These are phyloP conservation scores for Talaromyces wortmannii DNA, from an alignment of 495 filamentous ascomycete species.

Conservation along the genomic window DNA sequence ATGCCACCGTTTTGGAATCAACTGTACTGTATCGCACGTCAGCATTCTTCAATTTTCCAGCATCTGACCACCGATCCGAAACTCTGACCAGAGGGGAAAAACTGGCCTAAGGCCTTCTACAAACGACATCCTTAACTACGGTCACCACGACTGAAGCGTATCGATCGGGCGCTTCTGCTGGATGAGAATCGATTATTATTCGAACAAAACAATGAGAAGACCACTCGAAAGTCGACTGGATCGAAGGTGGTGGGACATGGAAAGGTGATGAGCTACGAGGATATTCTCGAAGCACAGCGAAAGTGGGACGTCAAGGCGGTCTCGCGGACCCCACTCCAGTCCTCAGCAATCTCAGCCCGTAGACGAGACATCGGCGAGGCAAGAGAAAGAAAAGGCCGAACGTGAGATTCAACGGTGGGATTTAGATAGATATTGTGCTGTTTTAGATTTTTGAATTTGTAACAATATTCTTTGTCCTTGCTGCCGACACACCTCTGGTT, in stretches of 20 bases:
- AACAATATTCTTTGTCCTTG: slow-evolving; percentile 29
- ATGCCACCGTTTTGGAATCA: too few relatives aligned
- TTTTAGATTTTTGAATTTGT: slow-evolving; percentile 9
- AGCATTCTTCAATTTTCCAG: slow-evolving; percentile 11
- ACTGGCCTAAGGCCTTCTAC: slow-evolving; percentile 19
- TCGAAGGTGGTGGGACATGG: slow-evolving; percentile 19
- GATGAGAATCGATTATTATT: slow-evolving; percentile 17
- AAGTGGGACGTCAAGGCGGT: slow-evolving; percentile 16
- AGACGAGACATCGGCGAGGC: slow-evolving; percentile 6
- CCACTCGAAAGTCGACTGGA: slow-evolving; percentile 19
- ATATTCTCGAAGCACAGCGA: slow-evolving; percentile 24
- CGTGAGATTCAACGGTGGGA: slow-evolving; percentile 10
- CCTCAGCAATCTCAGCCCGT: slow-evolving; percentile 3
- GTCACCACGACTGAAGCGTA: slow-evolving; percentile 14
- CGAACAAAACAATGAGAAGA: slow-evolving; percentile 23
- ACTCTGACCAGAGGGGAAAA: slow-evolving; percentile 16
- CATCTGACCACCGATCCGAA: slow-evolving; percentile 6
- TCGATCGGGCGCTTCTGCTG: slow-evolving; percentile 17
- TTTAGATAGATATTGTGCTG: slow-evolving; percentile 9
- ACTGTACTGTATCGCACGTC: slow-evolving; percentile 9
- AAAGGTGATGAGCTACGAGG: slow-evolving; percentile 30
- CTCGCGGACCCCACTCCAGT: neutral
- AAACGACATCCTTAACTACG: slow-evolving; percentile 17
- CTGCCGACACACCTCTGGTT: neutral
- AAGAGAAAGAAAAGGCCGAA: slow-evolving; percentile 11